These are phyloP conservation scores for Yarrowia sp. DNA, from an alignment of 805 yeast genomes.

Conservation along the genomic window DNA sequence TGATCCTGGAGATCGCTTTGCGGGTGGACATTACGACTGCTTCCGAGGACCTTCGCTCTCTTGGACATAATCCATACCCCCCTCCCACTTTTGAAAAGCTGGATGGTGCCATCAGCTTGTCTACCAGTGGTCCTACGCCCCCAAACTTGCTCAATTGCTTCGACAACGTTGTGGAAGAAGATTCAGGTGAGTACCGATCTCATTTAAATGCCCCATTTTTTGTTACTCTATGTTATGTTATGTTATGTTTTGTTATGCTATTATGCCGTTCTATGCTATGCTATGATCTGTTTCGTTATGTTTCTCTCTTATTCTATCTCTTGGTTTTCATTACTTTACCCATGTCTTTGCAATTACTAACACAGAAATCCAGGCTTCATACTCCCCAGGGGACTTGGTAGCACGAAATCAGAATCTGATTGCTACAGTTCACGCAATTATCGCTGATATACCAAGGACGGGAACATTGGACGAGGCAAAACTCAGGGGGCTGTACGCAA, in stretches of 20 bases:
- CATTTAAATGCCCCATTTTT: not conserved
- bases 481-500: not conserved
- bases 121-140: not conserved
- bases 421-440: not conserved
- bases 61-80: slow-evolving; percentile 5
- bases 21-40: not conserved
- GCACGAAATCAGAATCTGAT: not conserved
- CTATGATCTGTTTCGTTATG: too few species aligned
- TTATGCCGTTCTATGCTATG: too few species aligned
- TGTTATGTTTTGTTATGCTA: too few species aligned
- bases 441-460: not conserved
- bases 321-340: not conserved
- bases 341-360: not conserved
- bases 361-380: not conserved
- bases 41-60: not conserved
- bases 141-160: not conserved
- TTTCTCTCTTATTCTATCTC: not conserved
- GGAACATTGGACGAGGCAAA: slow-evolving; percentile 2
- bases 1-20: slow-evolving; percentile 1
- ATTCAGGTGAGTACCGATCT: not conserved
- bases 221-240: not conserved
- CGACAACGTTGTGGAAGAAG: not conserved
- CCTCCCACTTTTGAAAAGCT: not conserved
- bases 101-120: not conserved
- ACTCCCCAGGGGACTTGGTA: not conserved